These are phyloP conservation scores for Tetrahymena elliotti DNA, from an alignment of 73 alveolate genomes.

Conservation along the genomic window DNA sequence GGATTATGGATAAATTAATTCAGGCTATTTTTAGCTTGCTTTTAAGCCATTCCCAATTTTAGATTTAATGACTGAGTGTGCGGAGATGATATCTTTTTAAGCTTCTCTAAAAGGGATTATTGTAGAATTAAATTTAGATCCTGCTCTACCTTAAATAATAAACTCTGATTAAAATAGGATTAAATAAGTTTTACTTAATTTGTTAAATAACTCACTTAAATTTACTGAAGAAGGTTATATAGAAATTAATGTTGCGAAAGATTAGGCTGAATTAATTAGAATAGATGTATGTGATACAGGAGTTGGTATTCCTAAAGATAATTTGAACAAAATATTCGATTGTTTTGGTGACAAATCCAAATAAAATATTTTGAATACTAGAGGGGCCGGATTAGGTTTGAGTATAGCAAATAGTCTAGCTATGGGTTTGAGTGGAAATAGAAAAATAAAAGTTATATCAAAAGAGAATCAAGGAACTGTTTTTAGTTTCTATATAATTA, in stretches of 20 bases:
- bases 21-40: constrained; percentile 6
- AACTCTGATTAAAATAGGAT: constrained; percentile 21
- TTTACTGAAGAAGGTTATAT: constrained; percentile 12
- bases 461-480: background rate
- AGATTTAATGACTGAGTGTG: constrained; percentile 15
- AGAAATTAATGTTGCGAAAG: constrained; percentile 1
- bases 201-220: constrained; percentile 32
- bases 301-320: constrained; percentile 9
- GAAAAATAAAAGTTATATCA: background rate
- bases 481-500: background rate
- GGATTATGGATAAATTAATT: constrained; percentile 22
- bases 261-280: background rate
- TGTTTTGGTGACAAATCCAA: background rate
- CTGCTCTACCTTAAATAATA: background rate
- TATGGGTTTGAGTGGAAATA: background rate
- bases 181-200: constrained; percentile 3
- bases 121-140: background rate
- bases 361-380: constrained; percentile 7
- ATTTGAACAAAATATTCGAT: background rate
- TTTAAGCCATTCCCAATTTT: background rate
- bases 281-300: constrained; percentile 34
- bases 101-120: constrained; percentile 7
- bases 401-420: constrained; percentile 29
- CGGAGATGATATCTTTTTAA: constrained; percentile 15
- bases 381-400: constrained; percentile 39